phyloP scores from a whole-genome alignment of 768 basidiomycete genomes.

The Kwoniella newhampshirensis region DNA sequence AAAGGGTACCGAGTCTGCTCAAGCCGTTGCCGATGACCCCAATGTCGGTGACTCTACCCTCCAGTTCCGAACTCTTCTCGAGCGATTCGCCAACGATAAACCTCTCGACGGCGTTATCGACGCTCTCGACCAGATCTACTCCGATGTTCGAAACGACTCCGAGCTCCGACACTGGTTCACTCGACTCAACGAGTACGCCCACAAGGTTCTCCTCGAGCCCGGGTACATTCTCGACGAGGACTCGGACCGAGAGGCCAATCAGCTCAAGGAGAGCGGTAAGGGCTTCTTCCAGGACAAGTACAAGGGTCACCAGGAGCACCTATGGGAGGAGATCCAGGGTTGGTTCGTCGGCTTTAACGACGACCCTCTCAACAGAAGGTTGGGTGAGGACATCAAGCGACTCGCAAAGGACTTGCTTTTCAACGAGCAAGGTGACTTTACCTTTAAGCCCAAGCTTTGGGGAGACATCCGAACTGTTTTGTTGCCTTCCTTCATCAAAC shows the following conservation, averaged over 20 bases:
- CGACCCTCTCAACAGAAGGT: conserved; percentile 75
- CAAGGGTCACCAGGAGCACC: conserved; percentile 72
- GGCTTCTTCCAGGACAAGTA: conserved; percentile 75
- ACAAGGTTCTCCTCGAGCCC: conserved; percentile 72
- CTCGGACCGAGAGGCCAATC: conserved; percentile 65
- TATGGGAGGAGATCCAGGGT: conserved; percentile 68
- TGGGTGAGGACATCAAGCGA: conserved; percentile 74
- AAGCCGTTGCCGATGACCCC: conserved; percentile 58
- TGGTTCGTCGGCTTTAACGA: conserved; percentile 85
- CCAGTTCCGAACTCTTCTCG: conserved; percentile 77
- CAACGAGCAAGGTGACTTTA: conserved; percentile 68
- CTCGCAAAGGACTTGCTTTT: conserved; percentile 76
- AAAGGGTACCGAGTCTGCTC: conserved; percentile 52
- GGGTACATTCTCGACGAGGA: conserved; percentile 82
- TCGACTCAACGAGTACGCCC: conserved; percentile 63
- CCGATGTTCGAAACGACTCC: conserved; percentile 72
- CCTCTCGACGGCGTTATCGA: conserved; percentile 69
- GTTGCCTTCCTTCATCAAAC: conserved; percentile 71
- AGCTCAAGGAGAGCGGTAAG: conserved; percentile 69
- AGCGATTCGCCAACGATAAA: conserved; percentile 80
- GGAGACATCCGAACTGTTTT: conserved; percentile 81
- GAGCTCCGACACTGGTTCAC: conserved; percentile 74
- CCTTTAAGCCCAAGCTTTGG: conserved; percentile 85
- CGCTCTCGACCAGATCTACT: conserved; percentile 68
- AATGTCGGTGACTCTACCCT: conserved; percentile 60